Conservation (phyloP, 2,329 filamentous ascomycete genomes). For the Nigrospora oryzae region DNA sequence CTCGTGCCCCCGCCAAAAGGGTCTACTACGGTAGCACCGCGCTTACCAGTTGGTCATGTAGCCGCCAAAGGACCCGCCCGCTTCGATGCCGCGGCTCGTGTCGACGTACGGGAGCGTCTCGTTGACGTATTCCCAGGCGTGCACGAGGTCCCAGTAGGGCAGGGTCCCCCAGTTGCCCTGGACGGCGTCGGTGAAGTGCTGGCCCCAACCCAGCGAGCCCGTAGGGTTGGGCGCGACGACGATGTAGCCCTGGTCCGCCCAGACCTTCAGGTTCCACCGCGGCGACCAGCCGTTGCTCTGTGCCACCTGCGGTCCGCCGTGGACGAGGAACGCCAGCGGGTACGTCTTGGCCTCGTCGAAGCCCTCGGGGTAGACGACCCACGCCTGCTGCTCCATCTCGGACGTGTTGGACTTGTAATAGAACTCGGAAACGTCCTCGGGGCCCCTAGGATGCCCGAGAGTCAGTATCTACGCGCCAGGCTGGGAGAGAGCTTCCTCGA, state of each 20-base stretch:
- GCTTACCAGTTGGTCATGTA: slow-evolving; percentile 46
- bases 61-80: slow-evolving; percentile 45
- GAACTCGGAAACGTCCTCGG: slow-evolving; percentile 24
- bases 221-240: slow-evolving; percentile 47
- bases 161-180: slow-evolving; percentile 39
- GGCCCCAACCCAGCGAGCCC: slow-evolving; percentile 44
- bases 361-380: slow-evolving; percentile 21
- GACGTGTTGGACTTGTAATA: slow-evolving; percentile 24
- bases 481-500: too few relatives aligned
- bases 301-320: slow-evolving; percentile 44
- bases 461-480: too few relatives aligned
- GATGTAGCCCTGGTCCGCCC: slow-evolving; percentile 48
- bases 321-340: slow-evolving; percentile 43
- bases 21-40: neutral
- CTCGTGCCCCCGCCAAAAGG: too few relatives aligned
- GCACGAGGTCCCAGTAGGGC: slow-evolving; percentile 47
- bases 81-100: slow-evolving; percentile 37
- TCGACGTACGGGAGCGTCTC: slow-evolving; percentile 42
- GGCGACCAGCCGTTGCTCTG: slow-evolving; percentile 44
- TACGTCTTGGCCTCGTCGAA: slow-evolving; percentile 33
- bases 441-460: neutral
- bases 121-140: slow-evolving; percentile 42
- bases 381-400: slow-evolving; percentile 21
- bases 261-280: slow-evolving; percentile 44
- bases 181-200: slow-evolving; percentile 42